Percentiles rank a stretch among this genome's conserved stretches.
phyloP scores from a whole-genome alignment of 768 basidiomycete species.

The Daedaleopsis nitida region DNA sequence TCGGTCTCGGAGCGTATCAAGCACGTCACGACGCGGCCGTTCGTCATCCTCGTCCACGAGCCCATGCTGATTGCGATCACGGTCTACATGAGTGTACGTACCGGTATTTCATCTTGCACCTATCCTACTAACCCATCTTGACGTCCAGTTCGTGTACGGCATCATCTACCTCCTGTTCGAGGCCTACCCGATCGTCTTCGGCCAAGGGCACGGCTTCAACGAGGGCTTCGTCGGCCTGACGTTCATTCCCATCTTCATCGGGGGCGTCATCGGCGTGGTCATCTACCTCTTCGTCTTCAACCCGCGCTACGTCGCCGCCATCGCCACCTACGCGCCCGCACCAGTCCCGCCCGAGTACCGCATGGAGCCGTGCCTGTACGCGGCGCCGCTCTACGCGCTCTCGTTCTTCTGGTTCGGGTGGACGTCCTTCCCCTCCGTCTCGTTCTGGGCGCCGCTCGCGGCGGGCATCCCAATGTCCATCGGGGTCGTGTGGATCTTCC shows the following conservation, averaged over 20 bases:
- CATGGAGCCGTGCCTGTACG: slow-evolving; percentile 52
- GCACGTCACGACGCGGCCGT: slow-evolving; percentile 57
- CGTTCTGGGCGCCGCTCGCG: slow-evolving; percentile 56
- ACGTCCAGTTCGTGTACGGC: slow-evolving; percentile 58
- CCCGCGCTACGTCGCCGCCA: slow-evolving; percentile 49
- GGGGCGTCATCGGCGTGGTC: slow-evolving; percentile 31
- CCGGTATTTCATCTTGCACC: background rate
- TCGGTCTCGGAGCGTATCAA: slow-evolving; percentile 46
- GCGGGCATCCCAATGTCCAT: slow-evolving; percentile 53
- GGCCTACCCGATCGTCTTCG: slow-evolving; percentile 68
- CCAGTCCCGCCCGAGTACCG: slow-evolving; percentile 68
- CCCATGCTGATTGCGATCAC: slow-evolving; percentile 65
- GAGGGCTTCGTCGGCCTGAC: slow-evolving; percentile 58
- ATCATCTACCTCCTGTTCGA: slow-evolving; percentile 64
- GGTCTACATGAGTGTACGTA: slow-evolving; percentile 58
- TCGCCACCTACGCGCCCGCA: slow-evolving; percentile 46
- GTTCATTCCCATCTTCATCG: slow-evolving; percentile 61
- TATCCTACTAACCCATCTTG: slow-evolving; percentile 4
- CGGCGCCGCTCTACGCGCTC: slow-evolving; percentile 50
- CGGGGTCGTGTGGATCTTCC: slow-evolving; percentile 57
- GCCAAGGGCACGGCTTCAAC: slow-evolving; percentile 52
- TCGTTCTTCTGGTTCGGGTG: slow-evolving; percentile 76
- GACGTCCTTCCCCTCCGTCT: slow-evolving; percentile 57
- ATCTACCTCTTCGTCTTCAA: slow-evolving; percentile 51
- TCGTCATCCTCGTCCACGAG: slow-evolving; percentile 62